A percentile compares a stretch with the other conserved stretches of the same genome.
Conservation (phyloP, 345 rosid species). For the Murraya koenigii region DNA sequence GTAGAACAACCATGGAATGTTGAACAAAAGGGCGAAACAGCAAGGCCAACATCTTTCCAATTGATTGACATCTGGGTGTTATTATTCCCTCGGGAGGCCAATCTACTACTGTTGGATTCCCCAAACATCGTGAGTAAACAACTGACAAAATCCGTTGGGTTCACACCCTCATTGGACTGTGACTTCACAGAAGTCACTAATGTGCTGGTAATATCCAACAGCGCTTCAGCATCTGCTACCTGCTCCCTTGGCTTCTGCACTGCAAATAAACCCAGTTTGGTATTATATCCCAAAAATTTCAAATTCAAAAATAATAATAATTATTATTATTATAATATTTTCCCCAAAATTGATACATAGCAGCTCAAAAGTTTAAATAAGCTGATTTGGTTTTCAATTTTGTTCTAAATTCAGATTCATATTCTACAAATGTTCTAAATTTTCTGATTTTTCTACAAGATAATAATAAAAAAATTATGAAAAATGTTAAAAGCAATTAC, state of each 20-base stretch:
- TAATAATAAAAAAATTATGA: too few species aligned
- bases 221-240: constrained; percentile 90
- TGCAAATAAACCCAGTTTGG: constrained; percentile 20
- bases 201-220: constrained; percentile 64
- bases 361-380: too few species aligned
- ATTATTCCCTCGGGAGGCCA: constrained; percentile 31
- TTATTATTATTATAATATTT: background rate
- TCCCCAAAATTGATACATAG: background rate
- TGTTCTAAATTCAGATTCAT: too few species aligned
- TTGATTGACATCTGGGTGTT: constrained; percentile 36
- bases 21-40: constrained; percentile 50
- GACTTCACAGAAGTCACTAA: constrained; percentile 72
- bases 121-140: constrained; percentile 53
- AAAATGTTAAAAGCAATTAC: constrained; percentile 24
- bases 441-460: background rate
- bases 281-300: background rate
- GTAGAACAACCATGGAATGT: constrained; percentile 61
- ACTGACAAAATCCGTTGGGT: constrained; percentile 57
- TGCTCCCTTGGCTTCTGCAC: constrained; percentile 91
- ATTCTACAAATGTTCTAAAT: too few species aligned
- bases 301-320: background rate
- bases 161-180: constrained; percentile 56
- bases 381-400: too few species aligned
- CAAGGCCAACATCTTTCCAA: constrained; percentile 74
- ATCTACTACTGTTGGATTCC: constrained; percentile 25